phyloP scores from a whole-genome alignment of 2,329 filamentous ascomycete genomes.

The Amesomyces nigricolor region DNA sequence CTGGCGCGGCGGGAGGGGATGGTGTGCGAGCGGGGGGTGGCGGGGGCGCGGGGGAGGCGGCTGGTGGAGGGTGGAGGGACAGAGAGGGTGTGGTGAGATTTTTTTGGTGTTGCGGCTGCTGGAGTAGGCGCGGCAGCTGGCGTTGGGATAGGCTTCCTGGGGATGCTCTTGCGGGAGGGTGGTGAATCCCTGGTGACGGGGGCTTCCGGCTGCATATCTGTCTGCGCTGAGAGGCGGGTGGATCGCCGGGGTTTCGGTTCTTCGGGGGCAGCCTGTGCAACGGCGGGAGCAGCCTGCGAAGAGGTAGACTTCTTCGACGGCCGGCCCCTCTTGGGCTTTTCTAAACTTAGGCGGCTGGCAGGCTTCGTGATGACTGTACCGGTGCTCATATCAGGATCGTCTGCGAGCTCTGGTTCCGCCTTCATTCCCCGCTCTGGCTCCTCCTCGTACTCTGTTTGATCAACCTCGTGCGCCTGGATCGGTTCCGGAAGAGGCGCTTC shows the following conservation, averaged over 20 bases:
- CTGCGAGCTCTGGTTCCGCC: constrained; percentile 13
- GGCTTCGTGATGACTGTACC: constrained; percentile 24
- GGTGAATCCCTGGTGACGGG: constrained; percentile 15
- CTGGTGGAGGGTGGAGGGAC: constrained; percentile 27
- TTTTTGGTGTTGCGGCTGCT: constrained; percentile 18
- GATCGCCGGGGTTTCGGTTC: constrained; percentile 1
- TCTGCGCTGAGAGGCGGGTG: background rate
- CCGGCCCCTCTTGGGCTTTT: constrained; percentile 31
- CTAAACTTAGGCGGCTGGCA: constrained; percentile 12
- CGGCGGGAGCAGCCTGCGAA: constrained; percentile 9
- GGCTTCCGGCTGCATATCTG: constrained; percentile 14
- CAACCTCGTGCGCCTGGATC: background rate
- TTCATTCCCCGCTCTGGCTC: background rate
- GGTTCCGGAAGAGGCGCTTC: constrained; percentile 10
- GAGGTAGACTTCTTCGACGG: constrained; percentile 31
- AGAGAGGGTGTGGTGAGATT: constrained; percentile 25
- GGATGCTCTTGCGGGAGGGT: constrained; percentile 7
- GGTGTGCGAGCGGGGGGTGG: constrained; percentile 38
- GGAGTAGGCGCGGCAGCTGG: background rate
- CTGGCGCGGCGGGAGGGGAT: constrained; percentile 46
- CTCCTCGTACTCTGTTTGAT: background rate
- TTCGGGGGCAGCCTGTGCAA: constrained; percentile 8
- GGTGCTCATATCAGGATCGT: constrained; percentile 26
- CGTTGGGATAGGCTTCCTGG: constrained; percentile 11
- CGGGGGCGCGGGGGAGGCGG: constrained; percentile 29